Evolutionary conservation across 2,329 filamentous ascomycete species (phyloP), one percentile per base, ranked within the genome.

Genomic region (Fusarium buharicum): DNA sequence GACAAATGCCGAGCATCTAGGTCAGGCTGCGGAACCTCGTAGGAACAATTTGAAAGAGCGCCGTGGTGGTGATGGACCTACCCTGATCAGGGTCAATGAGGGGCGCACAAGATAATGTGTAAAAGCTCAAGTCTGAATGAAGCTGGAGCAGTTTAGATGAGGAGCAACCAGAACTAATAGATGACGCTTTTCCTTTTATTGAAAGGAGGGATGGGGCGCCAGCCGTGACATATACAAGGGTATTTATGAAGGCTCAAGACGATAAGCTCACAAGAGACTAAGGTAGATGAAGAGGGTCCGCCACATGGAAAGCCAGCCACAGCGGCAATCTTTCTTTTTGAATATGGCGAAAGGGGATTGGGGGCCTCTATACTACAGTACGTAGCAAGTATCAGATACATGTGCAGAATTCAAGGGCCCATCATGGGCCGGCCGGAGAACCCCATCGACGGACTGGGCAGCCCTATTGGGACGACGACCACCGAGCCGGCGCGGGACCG

Each of bases 111-210:
- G 22, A 40, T 46, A 34, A 36, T 47, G 36, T 55, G 49, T 34
- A 44, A 45, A 50, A 56, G 53, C 49, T 57, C 51, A 59, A 51
- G 49, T 46, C 34, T 41, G 33, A 38, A 44, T 37, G 54, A 66
- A 66, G 58, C 43, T 59, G 57, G 59, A 55, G 36, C 37, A 30
- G 40, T 59, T 55, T 38, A 49, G 47, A 58, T 56, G 55, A 48
- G 50, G 59, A 65, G 51, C 50, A 53, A 22, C 48, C 49, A 50
- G 50, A 43, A 17, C 38, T 55, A 49, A 52, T 38, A 59, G 60
- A 60, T 60, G 60, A 62, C 64, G 64, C 60, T 63, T 67, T 67
- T 50, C 64, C 64, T 64, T 66, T 67, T 64, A 65, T 67, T 43
- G 61, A 67, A 64, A 62, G 51, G 46, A 66, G 62, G 56, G 50